Conservation (phyloP, 257 asterid species). For the Marsdenia floribunda region DNA sequence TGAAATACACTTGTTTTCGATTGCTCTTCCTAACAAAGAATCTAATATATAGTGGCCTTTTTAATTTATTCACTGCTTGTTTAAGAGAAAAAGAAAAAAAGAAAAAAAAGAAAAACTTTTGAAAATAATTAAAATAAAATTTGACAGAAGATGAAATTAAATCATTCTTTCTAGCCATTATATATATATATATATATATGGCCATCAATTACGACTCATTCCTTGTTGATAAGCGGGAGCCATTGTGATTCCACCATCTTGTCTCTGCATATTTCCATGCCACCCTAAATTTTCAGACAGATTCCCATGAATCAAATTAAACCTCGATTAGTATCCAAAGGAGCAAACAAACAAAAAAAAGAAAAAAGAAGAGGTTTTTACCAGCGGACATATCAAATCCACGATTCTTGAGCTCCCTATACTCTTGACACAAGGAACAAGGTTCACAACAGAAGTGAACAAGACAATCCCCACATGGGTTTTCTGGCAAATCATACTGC, state of each 20-base stretch:
- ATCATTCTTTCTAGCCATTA: too few species aligned
- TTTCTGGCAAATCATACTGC: slow-evolving; percentile 23
- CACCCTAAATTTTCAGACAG: not conserved
- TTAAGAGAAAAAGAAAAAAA: too few species aligned
- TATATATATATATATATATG: too few species aligned
- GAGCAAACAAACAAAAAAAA: not conserved
- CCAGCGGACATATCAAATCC: slow-evolving; percentile 26
- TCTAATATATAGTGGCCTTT: too few species aligned
- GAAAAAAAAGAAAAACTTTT: too few species aligned
- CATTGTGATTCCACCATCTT: not conserved
- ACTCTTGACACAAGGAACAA: slow-evolving; percentile 30
- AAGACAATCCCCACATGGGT: slow-evolving; percentile 23
- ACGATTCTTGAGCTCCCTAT: slow-evolving; percentile 28
- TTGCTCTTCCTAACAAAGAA: too few species aligned
- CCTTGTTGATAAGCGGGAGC: not conserved
- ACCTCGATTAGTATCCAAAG: too few species aligned
- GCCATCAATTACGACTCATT: not conserved
- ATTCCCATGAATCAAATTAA: too few species aligned
- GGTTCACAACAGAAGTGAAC: slow-evolving; percentile 21
- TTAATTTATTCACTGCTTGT: too few species aligned
- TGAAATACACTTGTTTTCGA: too few species aligned
- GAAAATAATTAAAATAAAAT: too few species aligned
- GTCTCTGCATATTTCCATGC: not conserved
- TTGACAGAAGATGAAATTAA: too few species aligned
- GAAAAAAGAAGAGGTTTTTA: not conserved